Conservation (phyloP, 2,329 filamentous ascomycete genomes). For the Phaeophleospora eucalypticola region DNA sequence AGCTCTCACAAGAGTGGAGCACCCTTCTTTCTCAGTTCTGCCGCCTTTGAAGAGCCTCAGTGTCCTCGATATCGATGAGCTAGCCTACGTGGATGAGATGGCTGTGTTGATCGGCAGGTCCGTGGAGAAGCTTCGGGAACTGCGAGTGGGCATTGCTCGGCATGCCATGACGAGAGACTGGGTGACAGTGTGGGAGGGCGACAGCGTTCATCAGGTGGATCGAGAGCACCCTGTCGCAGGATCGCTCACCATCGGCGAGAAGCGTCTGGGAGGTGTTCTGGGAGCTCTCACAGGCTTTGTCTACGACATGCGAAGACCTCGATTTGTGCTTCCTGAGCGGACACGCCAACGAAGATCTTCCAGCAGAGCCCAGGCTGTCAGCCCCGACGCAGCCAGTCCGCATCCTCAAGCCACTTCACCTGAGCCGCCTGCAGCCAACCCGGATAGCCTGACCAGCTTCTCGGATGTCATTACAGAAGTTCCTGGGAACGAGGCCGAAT, state of each 20-base stretch:
- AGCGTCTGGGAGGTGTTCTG: constrained; percentile 63
- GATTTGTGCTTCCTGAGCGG: constrained; percentile 22
- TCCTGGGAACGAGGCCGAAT: constrained; percentile 7
- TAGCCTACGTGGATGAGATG: constrained; percentile 81
- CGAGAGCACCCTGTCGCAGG: constrained; percentile 52
- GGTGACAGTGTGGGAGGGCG: constrained; percentile 60
- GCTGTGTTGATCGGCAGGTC: constrained; percentile 71
- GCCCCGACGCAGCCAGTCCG: neutral
- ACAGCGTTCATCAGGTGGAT: constrained; percentile 61
- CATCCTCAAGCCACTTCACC: neutral
- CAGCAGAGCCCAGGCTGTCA: constrained; percentile 3
- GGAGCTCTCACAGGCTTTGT: constrained; percentile 65
- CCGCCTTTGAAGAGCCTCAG: constrained; percentile 70
- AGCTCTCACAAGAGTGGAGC: constrained; percentile 59
- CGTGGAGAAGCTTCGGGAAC: constrained; percentile 60
- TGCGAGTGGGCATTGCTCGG: constrained; percentile 67
- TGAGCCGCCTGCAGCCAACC: constrained; percentile 1
- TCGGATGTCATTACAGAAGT: constrained; percentile 12
- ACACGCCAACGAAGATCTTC: constrained; percentile 9
- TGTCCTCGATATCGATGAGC: constrained; percentile 76
- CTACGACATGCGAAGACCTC: constrained; percentile 51
- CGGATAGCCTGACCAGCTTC: constrained; percentile 13
- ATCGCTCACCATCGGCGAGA: constrained; percentile 52
- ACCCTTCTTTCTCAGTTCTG: constrained; percentile 74
- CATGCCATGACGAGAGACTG: constrained; percentile 53